Evolutionary conservation across 2,329 filamentous ascomycete genomes (phyloP).

Genomic region (Penicillium sp.): DNA sequence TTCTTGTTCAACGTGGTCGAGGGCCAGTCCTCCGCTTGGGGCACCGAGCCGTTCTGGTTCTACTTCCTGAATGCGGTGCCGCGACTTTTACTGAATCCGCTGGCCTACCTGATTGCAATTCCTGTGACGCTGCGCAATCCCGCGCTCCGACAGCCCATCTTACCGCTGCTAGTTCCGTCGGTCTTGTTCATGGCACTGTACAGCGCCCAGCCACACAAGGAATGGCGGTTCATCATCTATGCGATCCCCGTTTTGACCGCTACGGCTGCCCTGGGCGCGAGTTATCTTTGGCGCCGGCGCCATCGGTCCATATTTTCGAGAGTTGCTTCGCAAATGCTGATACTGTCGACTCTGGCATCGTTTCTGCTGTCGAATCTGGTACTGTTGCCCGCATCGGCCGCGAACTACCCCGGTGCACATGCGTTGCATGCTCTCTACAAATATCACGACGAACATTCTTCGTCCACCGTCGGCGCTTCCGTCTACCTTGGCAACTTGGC

Average conservation of each 20-base stretch:
- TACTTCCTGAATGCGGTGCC: slow-evolving; percentile 81
- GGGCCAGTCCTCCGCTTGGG: slow-evolving; percentile 81
- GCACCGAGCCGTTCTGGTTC: slow-evolving; percentile 74
- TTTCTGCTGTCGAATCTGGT: slow-evolving; percentile 59
- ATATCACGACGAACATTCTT: slow-evolving; percentile 12
- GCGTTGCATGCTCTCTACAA: slow-evolving; percentile 53
- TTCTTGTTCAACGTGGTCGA: slow-evolving; percentile 89
- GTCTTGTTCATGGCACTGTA: slow-evolving; percentile 71
- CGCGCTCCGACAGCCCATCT: slow-evolving; percentile 44
- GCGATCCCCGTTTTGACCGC: slow-evolving; percentile 73
- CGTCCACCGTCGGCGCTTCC: slow-evolving; percentile 15
- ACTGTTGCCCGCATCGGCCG: slow-evolving; percentile 72
- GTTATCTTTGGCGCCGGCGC: slow-evolving; percentile 62
- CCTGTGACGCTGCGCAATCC: slow-evolving; percentile 48
- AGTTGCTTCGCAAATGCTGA: slow-evolving; percentile 50
- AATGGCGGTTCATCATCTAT: slow-evolving; percentile 93
- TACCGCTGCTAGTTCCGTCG: slow-evolving; percentile 58
- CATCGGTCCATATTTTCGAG: slow-evolving; percentile 55
- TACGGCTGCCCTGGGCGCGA: slow-evolving; percentile 66
- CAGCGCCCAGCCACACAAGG: slow-evolving; percentile 88
- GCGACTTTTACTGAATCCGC: slow-evolving; percentile 74
- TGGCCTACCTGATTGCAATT: slow-evolving; percentile 51
- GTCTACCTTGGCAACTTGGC: slow-evolving; percentile 57
- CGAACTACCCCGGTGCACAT: slow-evolving; percentile 90
- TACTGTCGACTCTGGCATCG: slow-evolving; percentile 55